These are phyloP conservation scores for Lycium ferocissimum DNA, from an alignment of 257 asterid species.

Conservation along the genomic window DNA sequence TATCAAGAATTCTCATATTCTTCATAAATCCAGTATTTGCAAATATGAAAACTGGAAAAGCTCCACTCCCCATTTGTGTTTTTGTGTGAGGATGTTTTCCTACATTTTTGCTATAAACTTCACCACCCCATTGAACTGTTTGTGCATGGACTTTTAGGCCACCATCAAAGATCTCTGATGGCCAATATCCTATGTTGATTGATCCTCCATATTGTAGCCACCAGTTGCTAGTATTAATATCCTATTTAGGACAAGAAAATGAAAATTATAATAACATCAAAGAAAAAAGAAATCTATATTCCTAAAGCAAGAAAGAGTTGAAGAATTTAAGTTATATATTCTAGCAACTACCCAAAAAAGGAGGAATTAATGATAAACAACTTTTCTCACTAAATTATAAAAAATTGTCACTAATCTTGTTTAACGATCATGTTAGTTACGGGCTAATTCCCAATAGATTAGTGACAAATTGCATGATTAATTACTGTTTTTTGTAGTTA, in stretches of 20 bases:
- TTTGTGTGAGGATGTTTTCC: conserved; percentile 60
- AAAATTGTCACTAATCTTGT: too few relatives aligned
- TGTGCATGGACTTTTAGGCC: conserved; percentile 43
- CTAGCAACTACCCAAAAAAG: too few relatives aligned
- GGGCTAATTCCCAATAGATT: too few relatives aligned
- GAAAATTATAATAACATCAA: too few relatives aligned
- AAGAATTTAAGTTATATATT: too few relatives aligned
- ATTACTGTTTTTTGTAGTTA: too few relatives aligned
- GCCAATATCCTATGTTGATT: conserved; percentile 70
- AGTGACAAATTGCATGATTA: too few relatives aligned
- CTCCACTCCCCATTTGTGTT: conserved; percentile 69
- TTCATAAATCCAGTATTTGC: conserved; percentile 49
- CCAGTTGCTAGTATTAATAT: conserved; percentile 56
- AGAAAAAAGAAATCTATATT: too few relatives aligned
- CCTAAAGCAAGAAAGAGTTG: too few relatives aligned
- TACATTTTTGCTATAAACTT: conserved; percentile 63
- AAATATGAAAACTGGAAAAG: conserved; percentile 33
- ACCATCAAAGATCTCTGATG: conserved; percentile 45
- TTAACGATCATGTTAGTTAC: neutral
- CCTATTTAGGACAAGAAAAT: conserved; percentile 40
- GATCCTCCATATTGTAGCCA: conserved; percentile 69
- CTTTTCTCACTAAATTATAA: too few relatives aligned
- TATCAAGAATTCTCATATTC: conserved; percentile 56
- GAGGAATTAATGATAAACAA: too few relatives aligned
- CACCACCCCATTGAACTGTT: conserved; percentile 81